Conservation (phyloP, 306 rosid genomes). For the Prunus salicina region DNA sequence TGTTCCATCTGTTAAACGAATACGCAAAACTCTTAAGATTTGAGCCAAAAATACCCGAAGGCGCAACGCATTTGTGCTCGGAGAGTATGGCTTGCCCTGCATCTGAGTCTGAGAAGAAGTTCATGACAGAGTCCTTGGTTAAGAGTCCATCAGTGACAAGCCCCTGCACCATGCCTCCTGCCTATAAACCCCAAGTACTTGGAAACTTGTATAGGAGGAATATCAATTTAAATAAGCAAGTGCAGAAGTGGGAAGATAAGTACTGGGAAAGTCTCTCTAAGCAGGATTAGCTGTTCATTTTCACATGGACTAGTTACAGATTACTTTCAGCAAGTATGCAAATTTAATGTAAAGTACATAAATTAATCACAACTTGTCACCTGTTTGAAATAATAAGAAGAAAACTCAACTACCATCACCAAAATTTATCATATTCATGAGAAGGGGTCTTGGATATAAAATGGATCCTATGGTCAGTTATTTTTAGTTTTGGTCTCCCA, state of each 20-base stretch:
- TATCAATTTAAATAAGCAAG: conserved; percentile 43
- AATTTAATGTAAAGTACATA: not conserved
- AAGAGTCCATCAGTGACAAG: conserved; percentile 26
- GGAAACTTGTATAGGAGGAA: conserved; percentile 31
- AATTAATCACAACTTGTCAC: not conserved
- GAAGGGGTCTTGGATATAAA: not conserved
- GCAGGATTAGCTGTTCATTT: not conserved
- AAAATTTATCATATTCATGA: not conserved
- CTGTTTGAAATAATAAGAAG: not conserved
- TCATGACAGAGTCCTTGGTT: conserved; percentile 32
- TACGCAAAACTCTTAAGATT: conserved; percentile 29
- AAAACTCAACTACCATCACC: not conserved
- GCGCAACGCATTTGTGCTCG: conserved; percentile 23
- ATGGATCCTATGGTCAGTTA: not conserved
- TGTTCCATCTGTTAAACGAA: conserved; percentile 31
- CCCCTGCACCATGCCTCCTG: conserved; percentile 62
- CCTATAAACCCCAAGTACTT: conserved; percentile 34
- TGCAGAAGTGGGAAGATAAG: conserved; percentile 50
- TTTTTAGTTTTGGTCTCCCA: not conserved
- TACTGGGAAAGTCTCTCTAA: conserved; percentile 17
- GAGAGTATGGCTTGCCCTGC: conserved; percentile 29
- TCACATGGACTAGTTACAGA: not conserved
- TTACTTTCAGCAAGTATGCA: not conserved
- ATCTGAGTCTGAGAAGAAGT: conserved; percentile 19
- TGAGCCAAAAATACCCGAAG: conserved; percentile 23